Evolutionary conservation across 305 asterid species (phyloP), one percentile per base, ranked within the genome.

Genomic region (Petunia hybrid): DNA sequence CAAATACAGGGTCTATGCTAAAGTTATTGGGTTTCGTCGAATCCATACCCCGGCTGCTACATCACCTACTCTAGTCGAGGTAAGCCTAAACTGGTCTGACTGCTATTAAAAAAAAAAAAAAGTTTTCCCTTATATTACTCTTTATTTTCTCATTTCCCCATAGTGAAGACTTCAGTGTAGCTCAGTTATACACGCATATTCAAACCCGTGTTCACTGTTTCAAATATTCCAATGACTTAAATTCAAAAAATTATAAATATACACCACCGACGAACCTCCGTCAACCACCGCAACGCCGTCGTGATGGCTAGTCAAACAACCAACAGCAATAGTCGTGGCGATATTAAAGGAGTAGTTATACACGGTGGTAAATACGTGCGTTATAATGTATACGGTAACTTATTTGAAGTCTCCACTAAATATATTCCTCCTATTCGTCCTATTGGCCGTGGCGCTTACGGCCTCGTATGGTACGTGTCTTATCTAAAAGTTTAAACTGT

Each of bases 371-470:
- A 85, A 82, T 94, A 91, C 84, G 95, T 86, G 55, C 91, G 91
- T 70, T 94, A 94, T 84, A 94, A 90, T 82, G 86, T 94, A 6
- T 89, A 89, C 85, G 98, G 98, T 38, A 92, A 82, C 87, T 89
- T 89, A 41, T 94, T 94, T 73, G 97, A 92, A 83, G 92, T 94
- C 41, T 80, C 95, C 79, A 80, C 83, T 78, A 94, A 91, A 81
- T 94, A 94, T 46, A 88, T 92, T 38, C 97, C 98, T 42, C 98
- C 98, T 2, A 89, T 94, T 79, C 91, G 97, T 43, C 98, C 98
- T 35, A 90, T 94, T 63, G 98, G 98, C 16, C 97, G 97, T 22
- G 98, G 98, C 45, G 97, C 98, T 78, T 94, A 89, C 64, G 98
- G 98, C 84, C 93, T 94, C 83, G 97, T 94, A 76, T 92, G 98